These are phyloP conservation scores for Hemileccinum impolitum DNA, from an alignment of 768 basidiomycete species.

Conservation along the genomic window DNA sequence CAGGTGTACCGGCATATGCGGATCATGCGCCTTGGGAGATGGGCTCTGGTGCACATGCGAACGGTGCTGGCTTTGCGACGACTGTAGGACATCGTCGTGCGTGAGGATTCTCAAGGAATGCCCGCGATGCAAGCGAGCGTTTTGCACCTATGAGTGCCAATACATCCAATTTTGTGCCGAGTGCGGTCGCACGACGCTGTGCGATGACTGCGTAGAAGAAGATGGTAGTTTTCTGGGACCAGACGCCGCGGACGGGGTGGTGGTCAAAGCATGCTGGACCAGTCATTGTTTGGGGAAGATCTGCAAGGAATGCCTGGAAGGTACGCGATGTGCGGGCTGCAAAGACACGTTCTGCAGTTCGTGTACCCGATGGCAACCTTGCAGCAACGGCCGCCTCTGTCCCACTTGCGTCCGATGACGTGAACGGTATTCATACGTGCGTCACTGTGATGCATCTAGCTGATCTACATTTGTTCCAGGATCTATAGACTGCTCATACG, in stretches of 20 bases:
- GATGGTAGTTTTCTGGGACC: conserved; percentile 1
- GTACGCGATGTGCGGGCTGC: conserved; percentile 14
- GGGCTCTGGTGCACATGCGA: conserved; percentile 23
- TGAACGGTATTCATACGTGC: too few relatives aligned
- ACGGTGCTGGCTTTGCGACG: conserved; percentile 22
- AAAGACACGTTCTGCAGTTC: conserved; percentile 9
- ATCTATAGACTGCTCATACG: too few relatives aligned
- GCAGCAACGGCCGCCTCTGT: conserved; percentile 10
- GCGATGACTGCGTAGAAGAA: conserved; percentile 27
- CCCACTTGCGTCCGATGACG: not conserved
- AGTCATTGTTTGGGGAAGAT: conserved; percentile 6
- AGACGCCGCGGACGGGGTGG: conserved; percentile 11
- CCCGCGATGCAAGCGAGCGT: conserved; percentile 15
- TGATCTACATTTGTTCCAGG: too few relatives aligned
- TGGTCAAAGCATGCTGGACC: conserved; percentile 2
- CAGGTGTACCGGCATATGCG: conserved; percentile 12
- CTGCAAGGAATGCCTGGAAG: conserved; percentile 11
- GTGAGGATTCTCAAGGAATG: conserved; percentile 11
- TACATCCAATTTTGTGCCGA: conserved; percentile 22
- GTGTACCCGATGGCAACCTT: conserved; percentile 7
- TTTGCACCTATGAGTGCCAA: conserved; percentile 18
- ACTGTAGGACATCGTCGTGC: conserved; percentile 12
- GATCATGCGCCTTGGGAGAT: conserved; percentile 14
- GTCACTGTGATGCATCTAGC: too few relatives aligned
- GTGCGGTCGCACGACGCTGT: conserved; percentile 19